phyloP scores from a whole-genome alignment of 192 early-diverging fungal species.

The Phycomyces blakesleeanus region DNA sequence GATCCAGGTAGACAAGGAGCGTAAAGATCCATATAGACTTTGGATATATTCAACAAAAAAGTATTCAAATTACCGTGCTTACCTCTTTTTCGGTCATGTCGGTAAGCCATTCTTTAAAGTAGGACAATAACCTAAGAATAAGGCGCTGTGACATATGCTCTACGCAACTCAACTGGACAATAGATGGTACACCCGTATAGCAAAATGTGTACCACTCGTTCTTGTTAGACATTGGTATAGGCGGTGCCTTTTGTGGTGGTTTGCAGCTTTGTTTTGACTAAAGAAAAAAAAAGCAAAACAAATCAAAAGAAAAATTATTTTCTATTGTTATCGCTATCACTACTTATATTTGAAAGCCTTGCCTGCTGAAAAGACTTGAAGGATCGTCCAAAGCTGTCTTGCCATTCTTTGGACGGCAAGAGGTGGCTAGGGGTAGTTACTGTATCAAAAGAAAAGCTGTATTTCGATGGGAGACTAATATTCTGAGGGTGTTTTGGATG shows the following conservation, averaged over 20 bases:
- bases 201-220: not conserved
- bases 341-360: slow-evolving; percentile 2
- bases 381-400: slow-evolving; percentile 1
- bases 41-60: not conserved
- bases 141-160: not conserved
- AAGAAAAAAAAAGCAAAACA: not conserved
- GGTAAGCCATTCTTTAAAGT: slow-evolving; percentile 12
- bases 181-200: not conserved
- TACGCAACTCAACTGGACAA: not conserved
- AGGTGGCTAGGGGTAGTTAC: not conserved
- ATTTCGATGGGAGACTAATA: not conserved
- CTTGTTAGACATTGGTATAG: not conserved
- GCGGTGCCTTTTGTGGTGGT: not conserved
- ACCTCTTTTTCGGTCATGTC: slow-evolving; percentile 6
- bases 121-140: slow-evolving; percentile 5
- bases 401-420: not conserved
- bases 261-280: not conserved
- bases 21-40: slow-evolving; percentile 42
- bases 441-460: slow-evolving; percentile 1
- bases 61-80: not conserved
- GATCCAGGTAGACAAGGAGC: slow-evolving; percentile 39
- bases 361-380: not conserved
- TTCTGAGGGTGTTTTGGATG: slow-evolving; percentile 6
- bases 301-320: no score
- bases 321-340: no score